Conservation (phyloP, 306 rosid species). For the Quercus engelmannii region DNA sequence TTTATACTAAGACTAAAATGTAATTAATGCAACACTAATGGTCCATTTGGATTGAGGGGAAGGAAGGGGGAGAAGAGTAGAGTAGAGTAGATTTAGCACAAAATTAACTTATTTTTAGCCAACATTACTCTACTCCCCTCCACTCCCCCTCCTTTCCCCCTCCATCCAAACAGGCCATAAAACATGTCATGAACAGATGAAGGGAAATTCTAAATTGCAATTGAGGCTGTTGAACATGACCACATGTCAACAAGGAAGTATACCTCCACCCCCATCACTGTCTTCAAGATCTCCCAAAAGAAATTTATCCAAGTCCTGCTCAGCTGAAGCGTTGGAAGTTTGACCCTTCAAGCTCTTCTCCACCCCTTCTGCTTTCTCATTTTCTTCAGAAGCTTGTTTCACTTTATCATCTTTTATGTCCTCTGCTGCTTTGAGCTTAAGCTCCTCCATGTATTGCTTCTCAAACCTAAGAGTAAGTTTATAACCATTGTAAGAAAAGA, state of each 20-base stretch:
- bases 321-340: slow-evolving; percentile 63
- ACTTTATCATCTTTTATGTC: slow-evolving; percentile 37
- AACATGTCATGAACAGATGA: background rate
- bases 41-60: too few species aligned
- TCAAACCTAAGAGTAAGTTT: slow-evolving; percentile 59
- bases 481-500: slow-evolving; percentile 5
- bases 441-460: slow-evolving; percentile 78
- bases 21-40: background rate
- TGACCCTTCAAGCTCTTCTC: slow-evolving; percentile 47
- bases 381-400: slow-evolving; percentile 51
- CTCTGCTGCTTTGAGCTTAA: slow-evolving; percentile 65
- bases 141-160: too few species aligned
- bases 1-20: background rate
- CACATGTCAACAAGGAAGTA: slow-evolving; percentile 17
- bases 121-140: too few species aligned
- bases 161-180: too few species aligned
- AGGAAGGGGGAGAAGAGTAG: too few species aligned
- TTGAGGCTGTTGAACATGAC: background rate
- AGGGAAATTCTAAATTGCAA: background rate
- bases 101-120: too few species aligned
- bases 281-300: slow-evolving; percentile 98
- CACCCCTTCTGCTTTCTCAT: slow-evolving; percentile 49
- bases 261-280: slow-evolving; percentile 87
- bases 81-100: too few species aligned
- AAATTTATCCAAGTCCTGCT: slow-evolving; percentile 85